Evolutionary conservation across 2,329 filamentous ascomycete genomes (phyloP), one percentile per base, ranked within the genome.

Genomic region (Colletotrichum graminicola): DNA sequence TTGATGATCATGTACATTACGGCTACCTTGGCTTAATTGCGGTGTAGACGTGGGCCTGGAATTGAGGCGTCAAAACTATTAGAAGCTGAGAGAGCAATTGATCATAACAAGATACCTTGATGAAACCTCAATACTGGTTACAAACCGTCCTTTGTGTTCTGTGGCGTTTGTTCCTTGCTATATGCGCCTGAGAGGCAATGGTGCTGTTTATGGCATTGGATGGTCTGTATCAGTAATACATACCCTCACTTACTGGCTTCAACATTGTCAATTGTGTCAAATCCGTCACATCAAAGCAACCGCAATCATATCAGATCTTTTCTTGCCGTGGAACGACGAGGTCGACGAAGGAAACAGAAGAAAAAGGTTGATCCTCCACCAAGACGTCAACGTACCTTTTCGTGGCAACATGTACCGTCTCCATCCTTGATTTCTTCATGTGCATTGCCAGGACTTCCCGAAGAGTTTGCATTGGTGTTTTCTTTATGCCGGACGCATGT

Each of bases 21-120:
- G 69, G 69, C 69, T 63, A 41, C 69, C 66, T 43, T 69, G 69
- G 65, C 54, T 64, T 69, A 60, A 69, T 69, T 54, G 67, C 65
- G 69, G 54, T 60, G 56, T 72, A 64, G 69, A 72, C 65, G 69
- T 72, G 65, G 65, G 65, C 69, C 69, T 69, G 69, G 45, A 39
- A 64, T 60, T 60, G 47, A 69, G 66, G 69, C 65, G 69, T 69
- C 69, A 61, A 67, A 68, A 64, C 65, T 69, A 72, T 72, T 69
- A 72, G 69, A 72, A 56, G 69, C 65, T 72, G 60, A 60, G 66
- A 69, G 45, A 72, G 69, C 69, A 72, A 72, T 72, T 72, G 69
- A 72, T 72, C 69, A 69, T 54, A 61, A 64, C 51, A 60, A 69
- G 69, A 69, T 72, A 72, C 69, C 69, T 68, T 72, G 65, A 72